Conservation (phyloP, 345 rosid species). For the Pelargonium nanum region DNA sequence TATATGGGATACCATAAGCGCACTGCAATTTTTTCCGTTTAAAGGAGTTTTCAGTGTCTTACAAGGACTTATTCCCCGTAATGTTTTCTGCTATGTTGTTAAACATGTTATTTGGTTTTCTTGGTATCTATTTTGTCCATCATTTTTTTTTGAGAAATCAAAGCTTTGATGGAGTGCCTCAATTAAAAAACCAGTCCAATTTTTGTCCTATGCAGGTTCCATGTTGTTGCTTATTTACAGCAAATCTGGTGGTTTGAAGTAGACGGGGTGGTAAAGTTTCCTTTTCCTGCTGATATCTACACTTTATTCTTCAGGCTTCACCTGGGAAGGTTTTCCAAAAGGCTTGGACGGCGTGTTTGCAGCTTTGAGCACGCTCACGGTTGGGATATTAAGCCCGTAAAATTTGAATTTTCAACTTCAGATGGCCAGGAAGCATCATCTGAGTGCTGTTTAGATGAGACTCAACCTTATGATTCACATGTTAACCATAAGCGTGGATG, state of each 20-base stretch:
- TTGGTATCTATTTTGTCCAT: no score
- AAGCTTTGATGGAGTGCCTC: background rate
- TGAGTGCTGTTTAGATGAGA: slow-evolving; percentile 49
- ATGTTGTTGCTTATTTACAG: slow-evolving; percentile 69
- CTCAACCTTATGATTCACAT: slow-evolving; percentile 32
- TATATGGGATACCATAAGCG: background rate
- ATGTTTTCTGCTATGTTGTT: background rate
- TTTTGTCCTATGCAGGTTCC: slow-evolving; percentile 40
- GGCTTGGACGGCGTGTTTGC: slow-evolving; percentile 66
- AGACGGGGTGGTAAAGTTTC: slow-evolving; percentile 71
- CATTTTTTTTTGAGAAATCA: no score
- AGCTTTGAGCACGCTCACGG: slow-evolving; percentile 70
- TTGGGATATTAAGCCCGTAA: slow-evolving; percentile 76
- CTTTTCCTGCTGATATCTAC: slow-evolving; percentile 73
- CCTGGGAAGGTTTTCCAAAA: slow-evolving; percentile 65
- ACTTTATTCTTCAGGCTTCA: slow-evolving; percentile 74
- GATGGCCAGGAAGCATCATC: slow-evolving; percentile 60
- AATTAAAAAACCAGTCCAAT: background rate
- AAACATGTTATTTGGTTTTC: background rate
- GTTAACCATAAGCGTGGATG: slow-evolving; percentile 79
- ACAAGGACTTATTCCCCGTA: background rate
- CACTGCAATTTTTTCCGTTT: background rate
- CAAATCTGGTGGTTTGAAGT: slow-evolving; percentile 98
- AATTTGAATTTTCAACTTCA: slow-evolving; percentile 48
- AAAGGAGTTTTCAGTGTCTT: background rate